Conservation (phyloP, 1,139 yeast species). For the Suhomyces ambrosiae region DNA sequence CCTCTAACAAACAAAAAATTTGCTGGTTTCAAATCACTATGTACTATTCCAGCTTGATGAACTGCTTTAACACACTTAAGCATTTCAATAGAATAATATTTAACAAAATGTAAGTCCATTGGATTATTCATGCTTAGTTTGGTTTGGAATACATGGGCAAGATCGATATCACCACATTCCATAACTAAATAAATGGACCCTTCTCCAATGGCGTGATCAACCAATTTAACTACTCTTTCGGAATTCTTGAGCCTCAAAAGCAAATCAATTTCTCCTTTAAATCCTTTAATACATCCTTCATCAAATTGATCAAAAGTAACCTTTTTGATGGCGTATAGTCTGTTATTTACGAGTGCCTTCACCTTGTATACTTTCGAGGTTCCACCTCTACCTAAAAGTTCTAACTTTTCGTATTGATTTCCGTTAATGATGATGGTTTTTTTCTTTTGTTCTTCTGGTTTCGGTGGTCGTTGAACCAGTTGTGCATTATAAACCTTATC, state of each 20-base stretch:
- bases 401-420: slow-evolving; percentile 70
- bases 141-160: slow-evolving; percentile 76
- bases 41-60: slow-evolving; percentile 86
- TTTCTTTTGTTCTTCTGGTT: slow-evolving; percentile 25
- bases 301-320: slow-evolving; percentile 84
- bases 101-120: slow-evolving; percentile 75
- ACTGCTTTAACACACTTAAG: slow-evolving; percentile 84
- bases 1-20: slow-evolving; percentile 89
- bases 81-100: slow-evolving; percentile 80
- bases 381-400: slow-evolving; percentile 88
- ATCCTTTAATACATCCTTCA: slow-evolving; percentile 68
- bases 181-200: slow-evolving; percentile 73
- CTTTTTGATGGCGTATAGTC: slow-evolving; percentile 76
- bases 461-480: slow-evolving; percentile 6
- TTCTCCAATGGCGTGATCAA: slow-evolving; percentile 71
- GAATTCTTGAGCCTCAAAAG: slow-evolving; percentile 60
- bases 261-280: slow-evolving; percentile 87
- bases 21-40: slow-evolving; percentile 94
- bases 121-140: slow-evolving; percentile 47
- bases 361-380: slow-evolving; percentile 90
- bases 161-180: slow-evolving; percentile 95
- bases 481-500: background rate
- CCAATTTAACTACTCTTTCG: slow-evolving; percentile 73
- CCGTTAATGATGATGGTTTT: slow-evolving; percentile 52
- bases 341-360: slow-evolving; percentile 52